Conservation (phyloP, 495 filamentous ascomycete species). For the Aspergillus taichungensis region DNA sequence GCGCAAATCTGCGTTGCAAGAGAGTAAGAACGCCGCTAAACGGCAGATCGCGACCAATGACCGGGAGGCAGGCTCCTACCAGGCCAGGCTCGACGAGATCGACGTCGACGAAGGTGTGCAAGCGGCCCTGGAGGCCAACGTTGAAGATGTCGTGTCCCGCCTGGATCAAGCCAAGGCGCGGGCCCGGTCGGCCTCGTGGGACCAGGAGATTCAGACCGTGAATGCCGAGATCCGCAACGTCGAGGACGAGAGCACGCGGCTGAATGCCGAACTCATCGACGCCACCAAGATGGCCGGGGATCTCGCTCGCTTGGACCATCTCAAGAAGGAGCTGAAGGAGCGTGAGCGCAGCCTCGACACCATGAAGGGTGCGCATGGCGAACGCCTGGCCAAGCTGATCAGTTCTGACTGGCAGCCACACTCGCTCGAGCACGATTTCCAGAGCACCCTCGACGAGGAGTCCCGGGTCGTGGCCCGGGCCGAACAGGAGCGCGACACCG, state of each 20-base stretch:
- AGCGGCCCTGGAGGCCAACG: conserved; percentile 60
- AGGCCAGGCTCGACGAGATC: conserved; percentile 57
- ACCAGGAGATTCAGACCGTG: conserved; percentile 53
- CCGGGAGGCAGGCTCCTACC: conserved; percentile 50
- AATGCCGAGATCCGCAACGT: conserved; percentile 54
- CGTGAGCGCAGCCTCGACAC: conserved; percentile 63
- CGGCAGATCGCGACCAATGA: conserved; percentile 63
- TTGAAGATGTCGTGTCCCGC: conserved; percentile 56
- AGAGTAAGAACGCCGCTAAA: conserved; percentile 60
- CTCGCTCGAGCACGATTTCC: conserved; percentile 63
- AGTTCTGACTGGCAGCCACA: conserved; percentile 57
- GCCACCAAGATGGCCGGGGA: conserved; percentile 70
- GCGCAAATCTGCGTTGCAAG: conserved; percentile 55
- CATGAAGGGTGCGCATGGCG: conserved; percentile 63
- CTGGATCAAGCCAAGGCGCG: conserved; percentile 55
- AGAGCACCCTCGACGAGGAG: conserved; percentile 51
- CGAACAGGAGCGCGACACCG: conserved; percentile 57
- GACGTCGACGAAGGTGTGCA: conserved; percentile 77
- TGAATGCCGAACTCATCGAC: conserved; percentile 69
- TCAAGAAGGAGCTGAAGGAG: conserved; percentile 67
- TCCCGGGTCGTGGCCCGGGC: conserved; percentile 46
- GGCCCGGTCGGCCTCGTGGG: conserved; percentile 53
- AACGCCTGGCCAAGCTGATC: conserved; percentile 55
- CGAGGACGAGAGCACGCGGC: conserved; percentile 56
- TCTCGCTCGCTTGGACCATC: conserved; percentile 66